Evolutionary conservation across 2,329 filamentous ascomycete genomes (phyloP).

Genomic region (Mollisiaceae sp.): DNA sequence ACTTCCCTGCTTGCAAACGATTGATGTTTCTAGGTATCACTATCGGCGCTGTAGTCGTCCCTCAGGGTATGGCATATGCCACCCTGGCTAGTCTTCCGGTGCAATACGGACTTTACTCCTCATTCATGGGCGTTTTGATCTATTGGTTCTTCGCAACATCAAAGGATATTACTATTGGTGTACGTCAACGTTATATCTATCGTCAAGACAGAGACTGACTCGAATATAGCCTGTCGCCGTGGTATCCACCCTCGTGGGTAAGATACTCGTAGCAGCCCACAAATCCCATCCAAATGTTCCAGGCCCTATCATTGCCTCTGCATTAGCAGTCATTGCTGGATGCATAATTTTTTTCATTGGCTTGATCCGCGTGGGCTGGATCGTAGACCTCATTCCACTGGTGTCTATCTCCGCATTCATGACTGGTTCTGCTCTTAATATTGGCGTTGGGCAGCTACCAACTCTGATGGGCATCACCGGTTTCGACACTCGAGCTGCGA

Average conservation of each 20-base stretch:
- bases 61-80: constrained; percentile 96
- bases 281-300: constrained; percentile 60
- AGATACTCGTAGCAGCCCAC: constrained; percentile 72
- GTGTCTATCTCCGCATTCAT: constrained; percentile 93
- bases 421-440: constrained; percentile 93
- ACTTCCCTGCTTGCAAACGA: background rate
- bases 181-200: constrained; percentile 51
- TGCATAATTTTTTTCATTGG: constrained; percentile 80
- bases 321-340: constrained; percentile 78
- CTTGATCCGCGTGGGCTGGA: constrained; percentile 80
- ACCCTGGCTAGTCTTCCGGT: constrained; percentile 78
- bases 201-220: constrained; percentile 26
- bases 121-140: constrained; percentile 91
- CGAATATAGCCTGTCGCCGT: constrained; percentile 80
- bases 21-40: constrained; percentile 59
- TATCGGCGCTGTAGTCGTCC: constrained; percentile 81
- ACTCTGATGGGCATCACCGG: constrained; percentile 79
- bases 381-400: constrained; percentile 91
- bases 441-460: constrained; percentile 82
- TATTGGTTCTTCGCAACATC: constrained; percentile 99
- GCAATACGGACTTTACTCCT: constrained; percentile 90
- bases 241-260: constrained; percentile 88
- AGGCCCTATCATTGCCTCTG: constrained; percentile 74
- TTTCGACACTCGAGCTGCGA: constrained; percentile 71
- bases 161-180: constrained; percentile 96